Evolutionary conservation across 2,329 filamentous ascomycete genomes (phyloP).

Genomic region (Nectriaceae sp.): DNA sequence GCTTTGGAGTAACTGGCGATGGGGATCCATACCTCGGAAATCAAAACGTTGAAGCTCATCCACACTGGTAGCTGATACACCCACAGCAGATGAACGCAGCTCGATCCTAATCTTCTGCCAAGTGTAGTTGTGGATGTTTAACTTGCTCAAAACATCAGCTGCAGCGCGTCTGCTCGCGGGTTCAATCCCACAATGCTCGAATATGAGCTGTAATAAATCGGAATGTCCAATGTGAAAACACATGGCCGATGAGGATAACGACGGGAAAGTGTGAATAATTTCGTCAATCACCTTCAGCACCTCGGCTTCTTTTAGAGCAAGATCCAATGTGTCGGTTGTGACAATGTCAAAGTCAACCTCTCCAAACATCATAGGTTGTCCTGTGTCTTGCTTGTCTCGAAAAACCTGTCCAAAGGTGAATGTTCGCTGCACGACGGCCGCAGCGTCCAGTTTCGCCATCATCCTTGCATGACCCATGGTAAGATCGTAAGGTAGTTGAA

Average conservation of each 20-base stretch:
- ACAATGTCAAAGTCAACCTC: slow-evolving; percentile 97
- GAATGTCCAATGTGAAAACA: slow-evolving; percentile 92
- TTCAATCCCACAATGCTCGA: slow-evolving; percentile 85
- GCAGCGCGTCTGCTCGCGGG: slow-evolving; percentile 66
- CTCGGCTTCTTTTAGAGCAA: slow-evolving; percentile 90
- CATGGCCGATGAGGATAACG: slow-evolving; percentile 70
- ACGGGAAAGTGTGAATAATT: slow-evolving; percentile 78
- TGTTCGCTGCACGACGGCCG: slow-evolving; percentile 68
- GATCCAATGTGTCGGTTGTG: slow-evolving; percentile 77
- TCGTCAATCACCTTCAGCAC: slow-evolving; percentile 94
- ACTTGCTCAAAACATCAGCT: slow-evolving; percentile 81
- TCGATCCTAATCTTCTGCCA: slow-evolving; percentile 85
- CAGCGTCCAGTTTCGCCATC: slow-evolving; percentile 69
- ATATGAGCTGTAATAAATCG: slow-evolving; percentile 81
- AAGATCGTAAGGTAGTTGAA: slow-evolving; percentile 93
- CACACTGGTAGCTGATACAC: slow-evolving; percentile 83
- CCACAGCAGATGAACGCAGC: slow-evolving; percentile 77
- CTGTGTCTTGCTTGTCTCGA: slow-evolving; percentile 74
- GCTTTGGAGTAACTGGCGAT: background rate
- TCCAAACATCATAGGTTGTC: slow-evolving; percentile 78
- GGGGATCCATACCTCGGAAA: slow-evolving; percentile 67
- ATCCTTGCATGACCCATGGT: slow-evolving; percentile 86
- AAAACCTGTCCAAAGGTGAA: slow-evolving; percentile 90
- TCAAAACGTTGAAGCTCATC: slow-evolving; percentile 91
- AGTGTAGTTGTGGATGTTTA: slow-evolving; percentile 78